phyloP scores from a whole-genome alignment of 2,329 filamentous ascomycete species.

The Exophiala spinifera region DNA sequence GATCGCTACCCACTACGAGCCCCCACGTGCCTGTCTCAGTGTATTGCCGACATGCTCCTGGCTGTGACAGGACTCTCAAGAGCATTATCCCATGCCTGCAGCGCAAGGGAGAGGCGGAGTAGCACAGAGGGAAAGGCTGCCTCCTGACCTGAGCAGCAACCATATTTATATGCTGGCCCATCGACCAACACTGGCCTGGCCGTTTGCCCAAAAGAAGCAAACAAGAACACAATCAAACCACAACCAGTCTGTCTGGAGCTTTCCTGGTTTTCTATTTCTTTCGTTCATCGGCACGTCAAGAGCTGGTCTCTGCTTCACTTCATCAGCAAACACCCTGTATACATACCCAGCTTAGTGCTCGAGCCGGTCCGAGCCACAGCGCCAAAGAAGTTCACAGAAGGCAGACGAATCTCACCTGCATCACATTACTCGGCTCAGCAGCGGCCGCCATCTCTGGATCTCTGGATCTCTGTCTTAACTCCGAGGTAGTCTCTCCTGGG shows the following conservation, averaged over 20 bases:
- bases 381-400: background rate
- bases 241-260: background rate
- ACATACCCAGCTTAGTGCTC: background rate
- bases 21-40: constrained; percentile 25
- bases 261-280: background rate
- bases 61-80: background rate
- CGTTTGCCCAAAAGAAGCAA: too few relatives aligned
- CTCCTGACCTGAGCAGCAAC: constrained; percentile 2
- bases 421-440: background rate
- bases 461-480: too few relatives aligned
- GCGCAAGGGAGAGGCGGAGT: background rate
- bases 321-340: background rate
- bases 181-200: background rate
- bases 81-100: background rate
- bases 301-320: background rate
- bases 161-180: constrained; percentile 1
- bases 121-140: background rate
- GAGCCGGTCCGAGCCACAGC: background rate
- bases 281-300: background rate
- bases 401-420: background rate
- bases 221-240: background rate
- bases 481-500: background rate
- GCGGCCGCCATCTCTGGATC: background rate
- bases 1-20: constrained; percentile 5
- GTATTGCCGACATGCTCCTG: constrained; percentile 1